Base-by-base conservation (phyloP, 306 rosid genomes). In the Rubus parviflorus region DNA sequence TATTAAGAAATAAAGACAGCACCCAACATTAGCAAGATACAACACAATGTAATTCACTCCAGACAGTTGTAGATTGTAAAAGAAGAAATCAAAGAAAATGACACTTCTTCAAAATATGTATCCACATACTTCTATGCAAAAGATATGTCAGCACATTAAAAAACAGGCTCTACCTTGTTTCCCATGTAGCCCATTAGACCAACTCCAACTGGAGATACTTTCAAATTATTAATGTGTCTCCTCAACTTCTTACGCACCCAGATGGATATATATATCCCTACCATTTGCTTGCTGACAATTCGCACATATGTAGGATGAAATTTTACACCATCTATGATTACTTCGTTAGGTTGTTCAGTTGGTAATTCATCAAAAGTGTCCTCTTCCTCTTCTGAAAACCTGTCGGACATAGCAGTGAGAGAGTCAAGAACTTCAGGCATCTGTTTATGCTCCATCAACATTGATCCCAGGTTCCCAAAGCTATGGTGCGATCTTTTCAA, bases 171-270 rank as follows among this genome's bases (percentile, higher is more conserved):
- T 89, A 94, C 98, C 98, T 95, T 95, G 86, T 95, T 95, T 88
- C 99, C 99, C 93, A 95, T 88, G 92, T 90, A 95, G 25, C 99
- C 99, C 99, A 95, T 92, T 42, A 92, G 87, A 75, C 99, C 99
- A 86, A 90, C 88, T 56, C 99, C 99, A 84, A 95, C 99, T 2
- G 93, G 92, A 19, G 93, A 92, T 79, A 95, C 99, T 78, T 82
- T 83, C 91, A 95, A 72, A 83, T 90, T 90, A 76, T 95, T 95
- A 2, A 95, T 62, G 72, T 87, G 99, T 63, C 99, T 90, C 78
- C 99, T 88, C 89, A 95, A 79, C 81, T 87, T 92, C 84, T 88
- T 92, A 42, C 89, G 93, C 75, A 95, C 97, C 99, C 99, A 95
- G 81, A 92, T 23, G 43, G 99, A 95, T 53, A 95, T 90, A 60